Evolutionary conservation across 2,329 filamentous ascomycete genomes (phyloP).

Genomic region (Epichloe brachyelytri): DNA sequence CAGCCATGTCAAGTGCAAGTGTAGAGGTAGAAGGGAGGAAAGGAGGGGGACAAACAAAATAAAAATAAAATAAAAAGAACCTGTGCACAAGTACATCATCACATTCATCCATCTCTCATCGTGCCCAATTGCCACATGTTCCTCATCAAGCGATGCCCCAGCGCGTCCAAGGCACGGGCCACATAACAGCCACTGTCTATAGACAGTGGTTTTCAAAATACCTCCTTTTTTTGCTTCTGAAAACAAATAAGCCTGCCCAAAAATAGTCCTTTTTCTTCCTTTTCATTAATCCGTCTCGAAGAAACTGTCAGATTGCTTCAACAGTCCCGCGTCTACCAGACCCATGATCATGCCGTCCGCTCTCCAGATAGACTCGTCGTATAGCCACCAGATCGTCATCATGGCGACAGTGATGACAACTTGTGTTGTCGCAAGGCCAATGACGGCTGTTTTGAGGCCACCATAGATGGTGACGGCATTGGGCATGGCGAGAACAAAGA

Average conservation of each 20-base stretch:
- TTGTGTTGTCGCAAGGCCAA: conserved; percentile 31
- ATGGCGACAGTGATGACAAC: conserved; percentile 22
- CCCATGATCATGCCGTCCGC: conserved; percentile 35
- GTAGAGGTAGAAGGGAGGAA: not conserved
- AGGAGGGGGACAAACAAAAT: not conserved
- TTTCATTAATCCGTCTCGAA: conserved; percentile 27
- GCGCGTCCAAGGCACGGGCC: not conserved
- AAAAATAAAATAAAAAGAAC: not conserved
- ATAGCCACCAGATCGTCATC: conserved; percentile 27
- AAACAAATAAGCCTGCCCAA: too few species aligned
- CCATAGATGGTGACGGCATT: conserved; percentile 19
- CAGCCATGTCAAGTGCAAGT: not conserved
- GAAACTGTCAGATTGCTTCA: conserved; percentile 31
- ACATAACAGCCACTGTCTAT: not conserved
- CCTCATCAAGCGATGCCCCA: not conserved
- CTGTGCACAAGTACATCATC: not conserved
- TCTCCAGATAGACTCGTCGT: conserved; percentile 27
- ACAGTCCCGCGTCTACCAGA: conserved; percentile 29
- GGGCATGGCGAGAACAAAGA: conserved; percentile 30
- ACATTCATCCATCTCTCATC: not conserved
- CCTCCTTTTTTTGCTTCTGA: too few species aligned
- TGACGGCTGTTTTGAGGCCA: conserved; percentile 23
- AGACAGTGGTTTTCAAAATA: too few species aligned
- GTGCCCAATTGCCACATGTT: not conserved
- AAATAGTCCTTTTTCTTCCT: not conserved